phyloP scores from a whole-genome alignment of 768 basidiomycete genomes.

The Xerocomellus intermedius region DNA sequence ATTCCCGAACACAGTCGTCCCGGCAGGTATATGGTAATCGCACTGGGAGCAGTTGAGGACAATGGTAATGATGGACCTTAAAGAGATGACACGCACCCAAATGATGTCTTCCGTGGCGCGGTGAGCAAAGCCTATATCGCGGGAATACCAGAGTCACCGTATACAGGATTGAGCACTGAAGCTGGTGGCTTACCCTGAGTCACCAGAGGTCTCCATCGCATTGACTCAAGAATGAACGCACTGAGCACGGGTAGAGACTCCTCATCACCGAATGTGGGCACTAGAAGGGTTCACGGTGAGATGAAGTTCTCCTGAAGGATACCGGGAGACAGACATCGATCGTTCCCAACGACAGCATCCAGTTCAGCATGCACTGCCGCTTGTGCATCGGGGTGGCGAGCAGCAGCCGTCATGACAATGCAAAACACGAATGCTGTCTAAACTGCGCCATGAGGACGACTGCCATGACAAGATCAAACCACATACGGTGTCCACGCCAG shows the following conservation, averaged over 20 bases:
- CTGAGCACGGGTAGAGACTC: conserved; percentile 29
- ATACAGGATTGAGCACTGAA: neutral
- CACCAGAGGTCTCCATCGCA: conserved; percentile 34
- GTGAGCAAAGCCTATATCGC: conserved; percentile 6
- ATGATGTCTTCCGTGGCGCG: conserved; percentile 18
- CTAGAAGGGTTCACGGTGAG: conserved; percentile 14
- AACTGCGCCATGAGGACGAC: neutral
- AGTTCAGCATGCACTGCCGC: conserved; percentile 50
- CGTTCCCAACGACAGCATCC: conserved; percentile 45
- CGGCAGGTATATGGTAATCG: conserved; percentile 19
- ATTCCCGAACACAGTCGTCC: conserved; percentile 16
- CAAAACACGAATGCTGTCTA: conserved; percentile 50
- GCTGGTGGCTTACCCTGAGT: conserved; percentile 16
- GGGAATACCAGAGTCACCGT: neutral
- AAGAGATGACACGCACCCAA: conserved; percentile 6
- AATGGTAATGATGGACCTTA: neutral
- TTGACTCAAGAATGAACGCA: conserved; percentile 36
- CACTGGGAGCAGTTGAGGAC: conserved; percentile 2
- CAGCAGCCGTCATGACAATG: conserved; percentile 47
- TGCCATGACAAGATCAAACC: neutral
- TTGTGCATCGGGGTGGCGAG: conserved; percentile 48
- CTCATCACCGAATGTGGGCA: conserved; percentile 36
- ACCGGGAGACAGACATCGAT: conserved; percentile 4
- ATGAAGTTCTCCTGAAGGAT: neutral
- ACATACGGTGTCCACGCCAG: conserved; percentile 50